Percentiles rank a stretch among this genome's conserved stretches.
Conservation (phyloP, 2,329 filamentous ascomycete species). For the Phialemoniopsis sp. region DNA sequence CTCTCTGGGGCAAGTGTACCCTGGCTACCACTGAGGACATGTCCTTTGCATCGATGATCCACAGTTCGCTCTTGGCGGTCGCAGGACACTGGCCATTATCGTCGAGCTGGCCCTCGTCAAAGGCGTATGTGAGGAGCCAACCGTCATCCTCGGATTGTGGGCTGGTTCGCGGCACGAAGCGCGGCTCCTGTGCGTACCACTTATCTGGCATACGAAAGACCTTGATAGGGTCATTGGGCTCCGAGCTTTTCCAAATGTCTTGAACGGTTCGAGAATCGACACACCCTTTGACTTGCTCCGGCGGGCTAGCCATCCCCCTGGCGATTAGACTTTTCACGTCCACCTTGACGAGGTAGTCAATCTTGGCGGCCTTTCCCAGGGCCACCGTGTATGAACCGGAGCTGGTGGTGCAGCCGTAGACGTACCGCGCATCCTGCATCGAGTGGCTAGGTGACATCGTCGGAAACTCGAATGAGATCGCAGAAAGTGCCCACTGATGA, state of each 20-base stretch:
- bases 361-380: conserved; percentile 61
- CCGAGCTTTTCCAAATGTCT: conserved; percentile 42
- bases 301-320: conserved; percentile 40
- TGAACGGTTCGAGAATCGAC: conserved; percentile 53
- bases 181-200: conserved; percentile 63
- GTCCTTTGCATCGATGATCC: conserved; percentile 60
- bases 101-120: conserved; percentile 64
- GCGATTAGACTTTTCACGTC: conserved; percentile 50
- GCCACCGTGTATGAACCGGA: conserved; percentile 53
- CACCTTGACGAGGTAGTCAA: conserved; percentile 61
- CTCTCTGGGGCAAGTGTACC: conserved; percentile 58
- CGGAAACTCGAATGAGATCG: conserved; percentile 67
- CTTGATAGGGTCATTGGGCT: conserved; percentile 51
- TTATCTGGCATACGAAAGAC: conserved; percentile 57
- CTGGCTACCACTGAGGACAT: conserved; percentile 59
- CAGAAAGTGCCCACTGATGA: conserved; percentile 60
- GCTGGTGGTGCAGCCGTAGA: conserved; percentile 64
- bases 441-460: conserved; percentile 47
- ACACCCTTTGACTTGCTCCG: conserved; percentile 51
- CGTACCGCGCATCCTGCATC: conserved; percentile 55
- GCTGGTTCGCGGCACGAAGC: conserved; percentile 50
- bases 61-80: conserved; percentile 54
- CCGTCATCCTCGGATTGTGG: conserved; percentile 57
- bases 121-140: conserved; percentile 64
- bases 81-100: conserved; percentile 36